These are phyloP conservation scores for Mucor indicus DNA, from an alignment of 371 early-diverging fungal genomes.

Conservation along the genomic window DNA sequence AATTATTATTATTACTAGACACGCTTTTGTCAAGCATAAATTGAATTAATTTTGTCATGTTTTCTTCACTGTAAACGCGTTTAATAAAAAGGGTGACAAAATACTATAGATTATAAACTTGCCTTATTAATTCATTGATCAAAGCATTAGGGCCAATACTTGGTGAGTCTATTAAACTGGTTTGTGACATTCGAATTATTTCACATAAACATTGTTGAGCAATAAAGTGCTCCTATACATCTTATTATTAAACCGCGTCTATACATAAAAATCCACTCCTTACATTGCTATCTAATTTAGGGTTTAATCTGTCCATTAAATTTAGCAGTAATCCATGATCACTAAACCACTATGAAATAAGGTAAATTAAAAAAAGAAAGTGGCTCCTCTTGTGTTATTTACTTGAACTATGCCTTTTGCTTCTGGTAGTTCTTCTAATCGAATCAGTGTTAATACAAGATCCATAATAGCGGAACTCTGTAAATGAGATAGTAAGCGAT, in stretches of 20 bases:
- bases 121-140: conserved; percentile 82
- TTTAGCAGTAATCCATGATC: conserved; percentile 72
- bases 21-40: conserved; percentile 85
- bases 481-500: conserved; percentile 75
- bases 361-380: neutral
- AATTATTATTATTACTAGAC: too few species aligned
- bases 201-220: conserved; percentile 90
- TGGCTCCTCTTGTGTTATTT: neutral
- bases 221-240: conserved; percentile 72
- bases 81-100: neutral
- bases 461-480: conserved; percentile 87
- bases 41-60: conserved; percentile 67
- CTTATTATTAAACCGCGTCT: neutral
- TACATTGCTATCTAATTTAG: conserved; percentile 72
- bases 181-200: conserved; percentile 86
- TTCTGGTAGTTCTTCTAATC: conserved; percentile 85
- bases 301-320: conserved; percentile 79
- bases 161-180: conserved; percentile 65
- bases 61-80: conserved; percentile 47
- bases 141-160: conserved; percentile 67
- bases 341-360: conserved; percentile 72
- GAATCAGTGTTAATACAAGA: conserved; percentile 85
- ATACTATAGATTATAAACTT: neutral
- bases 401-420: conserved; percentile 80
- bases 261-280: neutral